A percentile compares a stretch with the other conserved stretches of the same genome.
Evolutionary conservation across 2,329 filamentous ascomycete species (phyloP).

Genomic region (Didymella lethalis): DNA sequence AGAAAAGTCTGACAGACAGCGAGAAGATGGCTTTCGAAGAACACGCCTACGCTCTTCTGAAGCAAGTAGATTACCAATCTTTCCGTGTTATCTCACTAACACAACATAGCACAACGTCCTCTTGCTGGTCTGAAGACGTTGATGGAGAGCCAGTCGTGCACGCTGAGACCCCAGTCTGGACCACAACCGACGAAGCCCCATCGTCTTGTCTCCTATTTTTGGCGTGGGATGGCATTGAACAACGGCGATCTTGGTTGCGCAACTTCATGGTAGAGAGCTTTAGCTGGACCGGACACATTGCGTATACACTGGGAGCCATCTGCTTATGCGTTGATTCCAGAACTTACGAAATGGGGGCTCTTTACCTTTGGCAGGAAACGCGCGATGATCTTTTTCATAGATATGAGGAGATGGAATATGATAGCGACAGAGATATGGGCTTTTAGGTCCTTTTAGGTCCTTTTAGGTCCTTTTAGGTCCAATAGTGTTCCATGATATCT

Average conservation of each 20-base stretch:
- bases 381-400: background rate
- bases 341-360: background rate
- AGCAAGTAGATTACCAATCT: background rate
- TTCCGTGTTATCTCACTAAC: background rate
- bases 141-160: constrained; percentile 4
- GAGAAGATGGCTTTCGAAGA: constrained; percentile 1
- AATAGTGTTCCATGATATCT: background rate
- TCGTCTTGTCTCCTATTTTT: constrained; percentile 3
- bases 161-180: constrained; percentile 12
- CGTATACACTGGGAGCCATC: background rate
- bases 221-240: constrained; percentile 12
- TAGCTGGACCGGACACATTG: constrained; percentile 4
- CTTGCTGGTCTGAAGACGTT: constrained; percentile 4
- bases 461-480: background rate
- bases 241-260: constrained; percentile 13
- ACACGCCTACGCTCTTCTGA: background rate
- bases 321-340: background rate
- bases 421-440: constrained; percentile 10
- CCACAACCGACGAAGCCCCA: background rate
- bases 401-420: background rate
- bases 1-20: background rate
- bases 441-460: background rate
- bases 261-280: constrained; percentile 16
- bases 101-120: constrained; percentile 9
- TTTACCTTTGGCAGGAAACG: background rate